phyloP scores from a whole-genome alignment of 495 filamentous ascomycete species.

The Tuber calosporum region DNA sequence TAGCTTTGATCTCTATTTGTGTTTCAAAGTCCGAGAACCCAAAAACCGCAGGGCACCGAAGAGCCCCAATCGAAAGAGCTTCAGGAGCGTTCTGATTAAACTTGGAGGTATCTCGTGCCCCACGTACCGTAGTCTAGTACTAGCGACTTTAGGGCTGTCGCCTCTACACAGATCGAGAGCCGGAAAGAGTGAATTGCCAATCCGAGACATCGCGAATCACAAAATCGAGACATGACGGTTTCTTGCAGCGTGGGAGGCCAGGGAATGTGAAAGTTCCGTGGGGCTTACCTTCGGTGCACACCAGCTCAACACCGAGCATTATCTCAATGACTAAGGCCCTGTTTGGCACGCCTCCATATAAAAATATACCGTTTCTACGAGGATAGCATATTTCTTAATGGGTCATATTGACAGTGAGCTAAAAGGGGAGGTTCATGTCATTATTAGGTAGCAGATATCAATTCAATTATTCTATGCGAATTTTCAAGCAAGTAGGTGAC shows the following conservation, averaged over 20 bases:
- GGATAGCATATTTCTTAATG: too few relatives aligned
- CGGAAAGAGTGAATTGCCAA: conserved; percentile 32
- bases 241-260: conserved; percentile 31
- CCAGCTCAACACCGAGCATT: conserved; percentile 27
- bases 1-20: conserved; percentile 13
- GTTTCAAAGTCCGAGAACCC: conserved; percentile 20
- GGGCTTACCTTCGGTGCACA: conserved; percentile 26
- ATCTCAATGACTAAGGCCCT: conserved; percentile 37
- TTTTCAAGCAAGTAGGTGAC: too few relatives aligned
- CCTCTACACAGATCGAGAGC: background rate
- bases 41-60: conserved; percentile 16
- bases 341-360: too few relatives aligned
- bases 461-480: too few relatives aligned
- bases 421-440: too few relatives aligned
- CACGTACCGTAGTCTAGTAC: background rate
- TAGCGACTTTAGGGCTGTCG: background rate
- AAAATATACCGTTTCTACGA: too few relatives aligned
- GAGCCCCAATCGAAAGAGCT: conserved; percentile 19
- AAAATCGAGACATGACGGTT: conserved; percentile 33
- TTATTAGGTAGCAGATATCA: too few relatives aligned
- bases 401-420: too few relatives aligned
- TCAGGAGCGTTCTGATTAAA: background rate
- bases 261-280: conserved; percentile 38
- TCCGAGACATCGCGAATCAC: conserved; percentile 20
- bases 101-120: background rate